Evolutionary conservation across 495 filamentous ascomycete species (phyloP), one percentile per base, ranked within the genome.

Genomic region (Penicillium verhagenii): DNA sequence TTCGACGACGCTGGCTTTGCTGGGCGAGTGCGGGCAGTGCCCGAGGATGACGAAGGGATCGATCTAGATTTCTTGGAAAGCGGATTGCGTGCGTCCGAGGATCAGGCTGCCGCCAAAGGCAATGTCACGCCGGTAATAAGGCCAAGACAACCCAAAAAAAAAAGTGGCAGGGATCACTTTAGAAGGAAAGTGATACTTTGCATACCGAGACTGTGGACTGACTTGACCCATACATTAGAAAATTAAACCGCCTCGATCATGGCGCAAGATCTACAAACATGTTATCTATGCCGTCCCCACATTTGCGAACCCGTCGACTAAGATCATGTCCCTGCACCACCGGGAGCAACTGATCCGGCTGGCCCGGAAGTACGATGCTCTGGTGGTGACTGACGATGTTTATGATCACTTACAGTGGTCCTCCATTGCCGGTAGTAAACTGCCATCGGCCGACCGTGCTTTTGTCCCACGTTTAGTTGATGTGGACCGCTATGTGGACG

Each of bases 351-450:
- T 96, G 1, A 82, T 96, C 6, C 65, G 72, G 6, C 60, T 93
- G 4, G 92, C 91, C 2, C 79, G 91, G 11, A 69, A 82, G 26
- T 82, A 85, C 64, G 85, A 96, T 61, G 89, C 89, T 4, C 72
- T 96, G 6, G 68, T 96, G 43, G 78, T 96, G n/a, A 80, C 79
- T 11, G 92, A 96, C 70, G 92, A 96, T 68, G 90, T 97, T 1
- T 97, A 97, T 56, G 92, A 96, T 67, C 85, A 90, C 54, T 76
- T 96, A 0, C 87, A 89, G 64, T 94, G 90, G 84, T 78, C 81
- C 6, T 48, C 74, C 3, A 72, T 72, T 24, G 67, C 58, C 0
- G 61, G 56, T 26, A 39, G 39, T 8, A 29, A 64, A 6, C 52
- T 60, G 21, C 23, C 56, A 14, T 20, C 40, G 3, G 57, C 60